These are phyloP conservation scores for Bertia moriformis DNA, from an alignment of 2,329 filamentous ascomycete genomes.

Conservation along the genomic window DNA sequence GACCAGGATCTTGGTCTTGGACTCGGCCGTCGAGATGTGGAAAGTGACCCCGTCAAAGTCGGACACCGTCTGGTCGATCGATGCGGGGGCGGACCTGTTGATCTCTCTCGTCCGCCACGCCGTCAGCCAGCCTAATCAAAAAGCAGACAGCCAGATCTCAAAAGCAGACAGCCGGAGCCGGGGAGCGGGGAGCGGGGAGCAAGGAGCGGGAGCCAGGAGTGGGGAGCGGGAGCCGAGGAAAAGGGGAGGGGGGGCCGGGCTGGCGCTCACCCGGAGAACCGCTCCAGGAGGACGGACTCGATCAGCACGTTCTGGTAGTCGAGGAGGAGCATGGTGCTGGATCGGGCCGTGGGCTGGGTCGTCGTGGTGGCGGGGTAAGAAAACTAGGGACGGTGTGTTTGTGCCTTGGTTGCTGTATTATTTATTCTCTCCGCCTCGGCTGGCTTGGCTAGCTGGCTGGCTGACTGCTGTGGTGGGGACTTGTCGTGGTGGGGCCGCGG, in stretches of 20 bases:
- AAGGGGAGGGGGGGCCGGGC: constrained; percentile 2
- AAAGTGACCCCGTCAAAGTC: constrained; percentile 98
- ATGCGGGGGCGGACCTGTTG: constrained; percentile 72
- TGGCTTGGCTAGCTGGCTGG: constrained; percentile 2
- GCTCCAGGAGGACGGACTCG: constrained; percentile 84
- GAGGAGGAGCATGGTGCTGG: constrained; percentile 73
- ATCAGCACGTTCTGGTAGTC: constrained; percentile 99
- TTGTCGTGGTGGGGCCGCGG: constrained; percentile 7
- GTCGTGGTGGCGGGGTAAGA: no score
- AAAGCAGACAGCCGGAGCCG: constrained; percentile 12
- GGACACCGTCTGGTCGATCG: constrained; percentile 94
- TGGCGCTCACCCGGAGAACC: constrained; percentile 64
- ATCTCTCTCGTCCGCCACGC: constrained; percentile 5
- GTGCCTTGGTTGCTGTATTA: not conserved
- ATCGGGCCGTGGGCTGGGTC: no score
- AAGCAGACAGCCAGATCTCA: constrained; percentile 13
- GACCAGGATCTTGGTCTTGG: constrained; percentile 84
- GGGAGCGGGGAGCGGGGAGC: constrained; percentile 1
- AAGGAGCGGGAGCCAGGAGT: constrained; percentile 6
- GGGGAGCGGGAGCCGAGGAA: not conserved
- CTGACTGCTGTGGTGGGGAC: constrained; percentile 3
- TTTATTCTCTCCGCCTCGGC: not conserved
- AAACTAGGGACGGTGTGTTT: no score
- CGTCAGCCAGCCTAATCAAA: not conserved
- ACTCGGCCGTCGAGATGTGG: constrained; percentile 90